phyloP scores from a whole-genome alignment of 140 eudicot genomes.

The Artemisia princeps region DNA sequence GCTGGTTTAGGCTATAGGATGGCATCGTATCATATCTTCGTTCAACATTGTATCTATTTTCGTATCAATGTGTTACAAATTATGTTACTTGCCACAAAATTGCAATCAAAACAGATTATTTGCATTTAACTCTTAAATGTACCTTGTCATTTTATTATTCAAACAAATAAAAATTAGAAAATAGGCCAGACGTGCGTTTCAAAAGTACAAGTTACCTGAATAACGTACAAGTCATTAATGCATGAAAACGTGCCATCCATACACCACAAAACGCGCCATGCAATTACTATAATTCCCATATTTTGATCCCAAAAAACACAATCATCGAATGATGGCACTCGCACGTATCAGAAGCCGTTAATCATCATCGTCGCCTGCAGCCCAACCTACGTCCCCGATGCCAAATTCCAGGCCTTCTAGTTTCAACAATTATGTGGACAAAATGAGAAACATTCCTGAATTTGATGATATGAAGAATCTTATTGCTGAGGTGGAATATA shows the following conservation, averaged over 20 bases:
- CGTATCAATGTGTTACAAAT: too few species aligned
- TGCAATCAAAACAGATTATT: too few species aligned
- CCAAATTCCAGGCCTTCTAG: conserved; percentile 43
- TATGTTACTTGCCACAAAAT: too few species aligned
- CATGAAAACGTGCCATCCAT: conserved; percentile 19
- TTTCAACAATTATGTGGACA: conserved; percentile 38
- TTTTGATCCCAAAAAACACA: too few species aligned
- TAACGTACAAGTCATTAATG: neutral
- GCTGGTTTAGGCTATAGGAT: too few species aligned
- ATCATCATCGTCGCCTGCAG: conserved; percentile 23
- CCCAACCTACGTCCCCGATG: conserved; percentile 67
- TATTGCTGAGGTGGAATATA: conserved; percentile 42
- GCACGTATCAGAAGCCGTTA: conserved; percentile 34
- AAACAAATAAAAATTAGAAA: too few species aligned
- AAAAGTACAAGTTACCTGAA: too few species aligned
- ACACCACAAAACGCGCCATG: conserved; percentile 21
- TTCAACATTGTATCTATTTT: too few species aligned
- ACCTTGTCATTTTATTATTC: too few species aligned
- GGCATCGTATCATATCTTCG: too few species aligned
- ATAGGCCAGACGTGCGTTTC: too few species aligned
- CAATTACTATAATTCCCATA: conserved; percentile 13
- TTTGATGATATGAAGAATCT: conserved; percentile 16
- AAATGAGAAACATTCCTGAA: conserved; percentile 42
- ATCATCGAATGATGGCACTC: conserved; percentile 25
- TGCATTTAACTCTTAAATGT: too few species aligned